Percentiles rank a stretch among this genome's conserved stretches.
Evolutionary conservation across 768 basidiomycete species (phyloP).

Genomic region (Rhizopogon salebrosus): DNA sequence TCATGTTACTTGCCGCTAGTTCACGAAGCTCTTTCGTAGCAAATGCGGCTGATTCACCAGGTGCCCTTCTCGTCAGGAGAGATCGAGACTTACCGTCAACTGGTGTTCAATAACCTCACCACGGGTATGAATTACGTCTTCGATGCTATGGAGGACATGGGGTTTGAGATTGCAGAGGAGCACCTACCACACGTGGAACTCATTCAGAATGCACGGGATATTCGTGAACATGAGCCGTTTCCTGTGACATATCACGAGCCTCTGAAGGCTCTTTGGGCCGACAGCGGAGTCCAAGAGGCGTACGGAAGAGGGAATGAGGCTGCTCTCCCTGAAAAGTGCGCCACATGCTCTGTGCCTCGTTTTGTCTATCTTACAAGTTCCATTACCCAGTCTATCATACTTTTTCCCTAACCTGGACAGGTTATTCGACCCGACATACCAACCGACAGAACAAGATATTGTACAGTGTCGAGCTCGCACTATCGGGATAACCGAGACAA

Average conservation of each 20-base stretch:
- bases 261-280: conserved; percentile 70
- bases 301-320: conserved; percentile 84
- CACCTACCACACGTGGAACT: conserved; percentile 55
- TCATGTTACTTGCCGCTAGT: neutral
- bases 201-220: conserved; percentile 63
- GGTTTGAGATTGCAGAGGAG: conserved; percentile 61
- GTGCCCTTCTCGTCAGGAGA: conserved; percentile 79
- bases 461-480: conserved; percentile 82
- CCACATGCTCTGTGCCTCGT: conserved; percentile 5
- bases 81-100: conserved; percentile 84
- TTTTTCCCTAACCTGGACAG: conserved; percentile 79
- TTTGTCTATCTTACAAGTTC: conserved; percentile 1
- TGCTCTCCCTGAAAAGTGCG: conserved; percentile 85
- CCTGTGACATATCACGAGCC: conserved; percentile 63
- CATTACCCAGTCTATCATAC: conserved; percentile 50
- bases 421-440: conserved; percentile 67
- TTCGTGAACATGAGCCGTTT: conserved; percentile 79
- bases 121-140: conserved; percentile 79
- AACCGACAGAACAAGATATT: conserved; percentile 83
- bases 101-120: conserved; percentile 89
- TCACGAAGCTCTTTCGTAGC: conserved; percentile 37
- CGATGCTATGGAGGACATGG: conserved; percentile 88
- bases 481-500: conserved; percentile 87
- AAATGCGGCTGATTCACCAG: conserved; percentile 95
- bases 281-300: conserved; percentile 69